Percentiles rank a stretch among this genome's conserved stretches.
Evolutionary conservation across 129 eudicot species (phyloP).

Genomic region (Flaveria brownii): DNA sequence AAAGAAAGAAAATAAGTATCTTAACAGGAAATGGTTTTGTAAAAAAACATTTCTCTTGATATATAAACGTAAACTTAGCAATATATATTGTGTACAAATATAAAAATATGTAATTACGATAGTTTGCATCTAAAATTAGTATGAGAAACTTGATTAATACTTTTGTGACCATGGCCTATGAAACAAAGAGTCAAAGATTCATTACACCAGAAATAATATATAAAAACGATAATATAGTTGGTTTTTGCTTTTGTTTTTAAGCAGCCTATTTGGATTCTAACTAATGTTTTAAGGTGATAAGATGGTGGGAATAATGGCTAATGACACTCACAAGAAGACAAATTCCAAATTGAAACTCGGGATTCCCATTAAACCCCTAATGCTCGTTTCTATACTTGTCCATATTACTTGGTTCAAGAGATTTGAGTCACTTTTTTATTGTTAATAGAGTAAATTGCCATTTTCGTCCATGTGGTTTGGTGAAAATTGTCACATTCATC

Average conservation of each 20-base stretch:
- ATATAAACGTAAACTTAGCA: too few relatives aligned
- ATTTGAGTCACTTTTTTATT: neutral
- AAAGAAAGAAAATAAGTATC: too few relatives aligned
- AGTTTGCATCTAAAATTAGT: neutral
- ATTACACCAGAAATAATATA: neutral
- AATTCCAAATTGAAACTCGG: slow-evolving; percentile 10
- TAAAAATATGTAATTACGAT: too few relatives aligned
- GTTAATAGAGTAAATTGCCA: too few relatives aligned
- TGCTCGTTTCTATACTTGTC: neutral
- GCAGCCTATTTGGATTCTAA: slow-evolving; percentile 16
- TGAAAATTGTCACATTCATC: too few relatives aligned
- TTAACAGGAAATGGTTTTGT: too few relatives aligned
- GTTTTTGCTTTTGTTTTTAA: slow-evolving; percentile 4
- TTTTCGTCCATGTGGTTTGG: too few relatives aligned
- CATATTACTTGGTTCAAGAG: too few relatives aligned
- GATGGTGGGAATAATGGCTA: slow-evolving; percentile 20
- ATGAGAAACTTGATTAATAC: neutral
- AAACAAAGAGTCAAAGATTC: neutral
- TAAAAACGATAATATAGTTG: neutral
- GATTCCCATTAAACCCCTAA: neutral
- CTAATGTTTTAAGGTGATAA: neutral
- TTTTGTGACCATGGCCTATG: too few relatives aligned
- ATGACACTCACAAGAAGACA: slow-evolving; percentile 33
- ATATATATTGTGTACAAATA: too few relatives aligned
- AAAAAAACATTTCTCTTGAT: too few relatives aligned